Conservation (phyloP, 257 asterid species). For the Solanum chiquidenum region DNA sequence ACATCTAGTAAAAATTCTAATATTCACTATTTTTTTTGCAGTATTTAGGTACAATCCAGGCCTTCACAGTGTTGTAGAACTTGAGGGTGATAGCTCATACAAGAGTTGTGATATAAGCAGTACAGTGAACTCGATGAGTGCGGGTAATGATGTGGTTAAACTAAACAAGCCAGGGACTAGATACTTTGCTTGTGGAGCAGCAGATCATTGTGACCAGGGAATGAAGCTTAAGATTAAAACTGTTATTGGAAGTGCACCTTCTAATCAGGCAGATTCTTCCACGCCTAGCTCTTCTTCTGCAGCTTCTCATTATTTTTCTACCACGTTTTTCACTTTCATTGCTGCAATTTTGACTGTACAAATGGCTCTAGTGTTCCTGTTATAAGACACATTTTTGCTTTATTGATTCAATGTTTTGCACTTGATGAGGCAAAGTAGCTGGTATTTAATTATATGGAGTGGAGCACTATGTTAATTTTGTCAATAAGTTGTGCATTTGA, state of each 20-base stretch:
- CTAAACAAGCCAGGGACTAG: slow-evolving; percentile 60
- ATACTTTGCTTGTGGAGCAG: slow-evolving; percentile 71
- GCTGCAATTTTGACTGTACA: background rate
- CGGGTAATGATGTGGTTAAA: slow-evolving; percentile 51
- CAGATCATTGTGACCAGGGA: slow-evolving; percentile 66
- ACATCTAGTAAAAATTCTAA: background rate
- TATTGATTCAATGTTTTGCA: background rate
- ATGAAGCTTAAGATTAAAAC: slow-evolving; percentile 77
- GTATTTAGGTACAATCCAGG: slow-evolving; percentile 67
- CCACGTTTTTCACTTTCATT: background rate
- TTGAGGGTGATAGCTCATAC: slow-evolving; percentile 48
- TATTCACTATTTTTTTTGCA: background rate
- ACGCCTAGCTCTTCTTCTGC: slow-evolving; percentile 10
- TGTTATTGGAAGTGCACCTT: slow-evolving; percentile 28
- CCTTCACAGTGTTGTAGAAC: slow-evolving; percentile 65
- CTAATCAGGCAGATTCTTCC: slow-evolving; percentile 7
- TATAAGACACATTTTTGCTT: background rate
- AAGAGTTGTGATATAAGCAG: slow-evolving; percentile 51
- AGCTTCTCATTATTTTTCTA: background rate
- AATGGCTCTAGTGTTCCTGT: background rate
- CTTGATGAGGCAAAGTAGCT: background rate
- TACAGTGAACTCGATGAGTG: slow-evolving; percentile 30
- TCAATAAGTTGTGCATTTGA: background rate
- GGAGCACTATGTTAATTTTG: background rate
- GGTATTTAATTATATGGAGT: background rate